Evolutionary conservation across 2,329 filamentous ascomycete genomes (phyloP).

Genomic region (Talaromyces sp.): DNA sequence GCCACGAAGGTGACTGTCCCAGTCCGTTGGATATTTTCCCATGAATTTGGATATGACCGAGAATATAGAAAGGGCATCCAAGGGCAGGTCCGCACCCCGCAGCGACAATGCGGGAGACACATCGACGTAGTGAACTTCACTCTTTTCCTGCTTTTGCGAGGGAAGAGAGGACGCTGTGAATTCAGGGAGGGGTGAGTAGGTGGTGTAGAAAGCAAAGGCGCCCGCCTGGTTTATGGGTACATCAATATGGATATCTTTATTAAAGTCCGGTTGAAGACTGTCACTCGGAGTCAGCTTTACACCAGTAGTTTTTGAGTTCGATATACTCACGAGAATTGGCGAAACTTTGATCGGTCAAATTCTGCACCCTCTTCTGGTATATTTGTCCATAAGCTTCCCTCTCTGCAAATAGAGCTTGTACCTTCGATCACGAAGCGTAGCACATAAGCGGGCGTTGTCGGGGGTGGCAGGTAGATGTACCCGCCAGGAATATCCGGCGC

Average conservation of each 20-base stretch:
- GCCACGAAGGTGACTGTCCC: slow-evolving; percentile 82
- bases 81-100: slow-evolving; percentile 69
- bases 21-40: slow-evolving; percentile 85
- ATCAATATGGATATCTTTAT: slow-evolving; percentile 83
- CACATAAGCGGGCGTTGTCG: slow-evolving; percentile 67
- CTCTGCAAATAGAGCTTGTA: slow-evolving; percentile 88
- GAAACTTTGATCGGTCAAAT: slow-evolving; percentile 76
- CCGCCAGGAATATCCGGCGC: slow-evolving; percentile 83
- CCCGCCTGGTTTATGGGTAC: slow-evolving; percentile 79
- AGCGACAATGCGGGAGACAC: slow-evolving; percentile 78
- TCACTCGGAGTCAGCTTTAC: slow-evolving; percentile 13
- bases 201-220: slow-evolving; percentile 91
- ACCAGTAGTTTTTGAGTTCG: neutral
- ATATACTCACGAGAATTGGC: slow-evolving; percentile 75
- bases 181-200: slow-evolving; percentile 80
- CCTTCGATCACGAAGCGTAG: slow-evolving; percentile 90
- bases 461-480: slow-evolving; percentile 87
- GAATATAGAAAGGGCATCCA: slow-evolving; percentile 86
- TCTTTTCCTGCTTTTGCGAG: slow-evolving; percentile 60
- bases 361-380: slow-evolving; percentile 72
- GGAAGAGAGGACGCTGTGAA: slow-evolving; percentile 60
- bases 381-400: slow-evolving; percentile 96
- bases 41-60: slow-evolving; percentile 98
- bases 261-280: slow-evolving; percentile 85
- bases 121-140: slow-evolving; percentile 85